Percentiles rank a stretch among this genome's conserved stretches.
Evolutionary conservation across 2,329 filamentous ascomycete genomes (phyloP).

Genomic region (Fusarium duplospermum): DNA sequence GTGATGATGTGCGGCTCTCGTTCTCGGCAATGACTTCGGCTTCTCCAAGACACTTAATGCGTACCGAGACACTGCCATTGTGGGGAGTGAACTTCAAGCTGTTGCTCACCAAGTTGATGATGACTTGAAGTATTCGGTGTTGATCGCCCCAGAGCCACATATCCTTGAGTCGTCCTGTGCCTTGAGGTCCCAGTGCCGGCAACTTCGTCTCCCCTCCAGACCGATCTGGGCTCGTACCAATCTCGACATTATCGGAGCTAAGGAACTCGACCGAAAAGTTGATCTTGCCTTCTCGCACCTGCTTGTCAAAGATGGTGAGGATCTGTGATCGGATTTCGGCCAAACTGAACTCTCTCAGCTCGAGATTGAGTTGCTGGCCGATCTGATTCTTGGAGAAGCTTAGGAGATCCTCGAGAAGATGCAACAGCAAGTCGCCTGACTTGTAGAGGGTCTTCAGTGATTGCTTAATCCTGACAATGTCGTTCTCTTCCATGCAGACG

Average conservation of each 20-base stretch:
- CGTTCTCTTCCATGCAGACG: constrained; percentile 92
- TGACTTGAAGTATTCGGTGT: constrained; percentile 89
- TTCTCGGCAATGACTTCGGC: constrained; percentile 55
- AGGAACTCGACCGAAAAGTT: constrained; percentile 78
- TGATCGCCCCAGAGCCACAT: constrained; percentile 95
- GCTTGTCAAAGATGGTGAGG: constrained; percentile 88
- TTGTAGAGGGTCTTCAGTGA: constrained; percentile 89
- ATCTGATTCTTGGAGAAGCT: constrained; percentile 97
- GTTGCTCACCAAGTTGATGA: constrained; percentile 94
- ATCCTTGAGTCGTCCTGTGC: constrained; percentile 78
- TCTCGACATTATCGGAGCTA: constrained; percentile 42
- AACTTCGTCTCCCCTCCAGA: constrained; percentile 53
- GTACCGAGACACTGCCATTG: constrained; percentile 79
- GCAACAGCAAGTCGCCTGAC: constrained; percentile 78
- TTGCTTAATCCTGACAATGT: constrained; percentile 80
- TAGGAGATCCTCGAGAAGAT: constrained; percentile 87
- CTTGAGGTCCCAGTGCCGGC: constrained; percentile 72
- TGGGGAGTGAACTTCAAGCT: constrained; percentile 89
- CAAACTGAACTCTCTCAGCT: constrained; percentile 86
- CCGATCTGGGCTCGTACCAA: constrained; percentile 48
- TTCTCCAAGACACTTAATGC: constrained; percentile 79
- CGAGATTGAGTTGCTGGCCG: constrained; percentile 82
- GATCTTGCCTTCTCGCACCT: constrained; percentile 83
- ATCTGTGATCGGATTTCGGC: constrained; percentile 88
- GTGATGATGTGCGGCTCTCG: constrained; percentile 64